A percentile compares a stretch with the other conserved stretches of the same genome.
phyloP scores from a whole-genome alignment of 2,329 filamentous ascomycete species.

The Fusarium clavum region DNA sequence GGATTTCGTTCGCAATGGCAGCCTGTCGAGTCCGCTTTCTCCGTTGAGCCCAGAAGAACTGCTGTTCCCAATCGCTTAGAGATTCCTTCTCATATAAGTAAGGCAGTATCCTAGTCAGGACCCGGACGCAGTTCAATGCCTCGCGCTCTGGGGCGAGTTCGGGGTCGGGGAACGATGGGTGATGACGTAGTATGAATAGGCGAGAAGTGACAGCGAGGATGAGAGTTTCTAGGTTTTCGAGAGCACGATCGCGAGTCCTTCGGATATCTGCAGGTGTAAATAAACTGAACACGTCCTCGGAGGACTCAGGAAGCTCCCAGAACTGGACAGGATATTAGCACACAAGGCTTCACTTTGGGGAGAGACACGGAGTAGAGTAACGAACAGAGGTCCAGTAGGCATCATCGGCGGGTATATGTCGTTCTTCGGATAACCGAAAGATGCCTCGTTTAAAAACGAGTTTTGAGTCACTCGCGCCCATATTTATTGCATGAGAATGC shows the following conservation, averaged over 20 bases:
- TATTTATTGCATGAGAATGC: slow-evolving; percentile 56
- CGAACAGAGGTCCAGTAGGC: slow-evolving; percentile 91
- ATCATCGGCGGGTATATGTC: slow-evolving; percentile 87
- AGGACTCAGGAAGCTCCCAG: slow-evolving; percentile 95
- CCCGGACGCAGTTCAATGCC: slow-evolving; percentile 93
- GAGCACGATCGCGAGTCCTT: slow-evolving; percentile 83
- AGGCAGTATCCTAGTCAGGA: slow-evolving; percentile 88
- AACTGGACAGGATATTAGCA: slow-evolving; percentile 68
- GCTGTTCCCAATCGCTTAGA: slow-evolving; percentile 86
- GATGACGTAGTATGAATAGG: slow-evolving; percentile 83
- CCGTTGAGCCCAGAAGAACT: slow-evolving; percentile 88
- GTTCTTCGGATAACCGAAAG: slow-evolving; percentile 93
- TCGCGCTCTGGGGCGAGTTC: slow-evolving; percentile 87
- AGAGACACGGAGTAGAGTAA: slow-evolving; percentile 40
- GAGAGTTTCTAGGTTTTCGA: slow-evolving; percentile 91
- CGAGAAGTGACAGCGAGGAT: slow-evolving; percentile 86
- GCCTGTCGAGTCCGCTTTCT: slow-evolving; percentile 77
- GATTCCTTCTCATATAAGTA: slow-evolving; percentile 92
- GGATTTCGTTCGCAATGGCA: slow-evolving; percentile 76
- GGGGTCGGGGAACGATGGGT: slow-evolving; percentile 89
- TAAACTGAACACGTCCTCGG: slow-evolving; percentile 96
- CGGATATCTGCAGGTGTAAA: slow-evolving; percentile 92
- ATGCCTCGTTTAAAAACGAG: slow-evolving; percentile 99
- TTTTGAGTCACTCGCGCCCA: slow-evolving; percentile 99
- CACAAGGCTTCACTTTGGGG: slow-evolving; percentile 3